Conservation (phyloP, 2,329 filamentous ascomycete genomes). For the Lachnellula suecica region DNA sequence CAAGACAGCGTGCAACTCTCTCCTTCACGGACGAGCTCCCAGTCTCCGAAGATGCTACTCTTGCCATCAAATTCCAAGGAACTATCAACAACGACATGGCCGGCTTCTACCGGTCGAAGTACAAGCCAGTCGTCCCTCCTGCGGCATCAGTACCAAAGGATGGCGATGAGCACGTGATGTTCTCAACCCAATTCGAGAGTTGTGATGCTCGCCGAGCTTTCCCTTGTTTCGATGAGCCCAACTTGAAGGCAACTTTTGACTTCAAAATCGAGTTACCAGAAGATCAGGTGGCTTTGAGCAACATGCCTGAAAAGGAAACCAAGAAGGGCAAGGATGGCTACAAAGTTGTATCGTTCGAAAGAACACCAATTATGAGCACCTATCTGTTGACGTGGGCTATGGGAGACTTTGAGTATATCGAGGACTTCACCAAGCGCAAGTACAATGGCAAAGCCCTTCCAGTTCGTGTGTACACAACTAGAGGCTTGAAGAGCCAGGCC, state of each 20-base stretch:
- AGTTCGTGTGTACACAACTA: conserved; percentile 93
- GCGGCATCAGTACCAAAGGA: conserved; percentile 77
- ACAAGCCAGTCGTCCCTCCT: conserved; percentile 75
- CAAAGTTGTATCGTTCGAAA: conserved; percentile 77
- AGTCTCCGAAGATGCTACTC: conserved; percentile 60
- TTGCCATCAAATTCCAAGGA: conserved; percentile 75
- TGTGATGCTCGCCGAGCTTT: conserved; percentile 94
- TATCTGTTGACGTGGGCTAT: conserved; percentile 92
- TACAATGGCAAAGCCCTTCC: conserved; percentile 91
- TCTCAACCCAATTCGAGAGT: conserved; percentile 96
- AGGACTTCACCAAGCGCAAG: conserved; percentile 83
- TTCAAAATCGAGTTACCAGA: conserved; percentile 89
- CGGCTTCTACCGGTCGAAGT: conserved; percentile 91
- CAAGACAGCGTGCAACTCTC: conserved; percentile 80
- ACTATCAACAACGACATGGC: conserved; percentile 89
- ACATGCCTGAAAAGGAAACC: conserved; percentile 85
- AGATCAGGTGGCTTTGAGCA: conserved; percentile 85
- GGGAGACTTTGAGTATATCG: conserved; percentile 95
- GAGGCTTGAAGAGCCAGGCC: conserved; percentile 90
- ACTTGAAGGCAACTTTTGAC: conserved; percentile 94
- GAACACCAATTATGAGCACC: conserved; percentile 87
- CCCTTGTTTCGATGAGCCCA: conserved; percentile 97
- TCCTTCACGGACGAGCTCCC: conserved; percentile 72
- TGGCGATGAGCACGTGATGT: conserved; percentile 68
- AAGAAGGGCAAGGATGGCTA: conserved; percentile 60